Evolutionary conservation across 495 filamentous ascomycete species (phyloP), one percentile per base, ranked within the genome.

Genomic region (Penicillium bialowiezense): DNA sequence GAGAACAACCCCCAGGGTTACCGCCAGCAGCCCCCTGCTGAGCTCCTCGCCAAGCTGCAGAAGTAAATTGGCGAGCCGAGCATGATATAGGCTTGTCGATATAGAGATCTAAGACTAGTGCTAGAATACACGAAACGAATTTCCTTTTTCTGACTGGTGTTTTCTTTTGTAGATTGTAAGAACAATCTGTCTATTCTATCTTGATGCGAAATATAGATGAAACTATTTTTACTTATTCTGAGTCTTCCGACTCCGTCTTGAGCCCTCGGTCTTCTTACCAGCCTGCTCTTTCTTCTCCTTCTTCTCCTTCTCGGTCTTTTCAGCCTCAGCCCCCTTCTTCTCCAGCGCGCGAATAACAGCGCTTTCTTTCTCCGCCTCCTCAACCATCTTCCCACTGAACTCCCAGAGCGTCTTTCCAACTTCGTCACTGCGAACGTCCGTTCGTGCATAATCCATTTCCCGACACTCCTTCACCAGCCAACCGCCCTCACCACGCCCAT

Each of bases 1-100:
- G 80, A 87, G 68, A 97, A 97, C 72, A 97, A 98, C 72, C 93
- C 93, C 34, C 80, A 89, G 73, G 93, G 93, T 14, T 97, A 97
- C 73, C 78, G 89, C 43, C 91, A 97, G 72, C 72, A 88, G 54
- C 90, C 93, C 17, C 93, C 93, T 24, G 80, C 89, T 50, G 85
- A 87, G 67, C 77, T 98, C 57, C 62, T 97, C 21, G 85, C 87
- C 47, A 75, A 77, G 59, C 64, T 93, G 58, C 84, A 89, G 74
- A 77, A 81, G 54, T 71, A 79, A 59, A 58, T 59, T 48, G 33
- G 34, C 20, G 35, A 21, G 53, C 21, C 39, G 37, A 34, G 12
- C n/a, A 37, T 43, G 37, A 39, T 29, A 26, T 44, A 34, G 21
- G 21, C 31, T 20, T 53, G 51, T 59, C 39, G 49, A 54, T 50